Conservation (phyloP, 2,329 filamentous ascomycete genomes). For the Mycosphaerelloides madeirae region DNA sequence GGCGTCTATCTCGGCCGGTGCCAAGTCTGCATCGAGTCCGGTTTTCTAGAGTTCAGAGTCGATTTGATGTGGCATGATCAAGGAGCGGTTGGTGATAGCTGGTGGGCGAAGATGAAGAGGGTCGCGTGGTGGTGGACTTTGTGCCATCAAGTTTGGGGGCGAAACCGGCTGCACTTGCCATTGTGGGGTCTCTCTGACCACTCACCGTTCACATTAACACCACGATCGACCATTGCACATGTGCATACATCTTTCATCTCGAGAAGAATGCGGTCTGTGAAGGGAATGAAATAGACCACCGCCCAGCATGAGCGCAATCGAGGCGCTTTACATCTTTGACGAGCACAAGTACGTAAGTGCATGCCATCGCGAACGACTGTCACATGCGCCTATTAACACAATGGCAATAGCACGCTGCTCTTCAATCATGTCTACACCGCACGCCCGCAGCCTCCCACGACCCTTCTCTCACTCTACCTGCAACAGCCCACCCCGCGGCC, state of each 20-base stretch:
- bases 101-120: background rate
- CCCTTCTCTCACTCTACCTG: constrained; percentile 81
- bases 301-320: constrained; percentile 63
- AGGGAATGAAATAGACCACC: constrained; percentile 16
- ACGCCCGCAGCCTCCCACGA: constrained; percentile 69
- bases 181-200: too few species aligned
- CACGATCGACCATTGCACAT: background rate
- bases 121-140: background rate
- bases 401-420: constrained; percentile 62
- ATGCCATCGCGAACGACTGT: constrained; percentile 1
- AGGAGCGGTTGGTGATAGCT: background rate
- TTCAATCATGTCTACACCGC: constrained; percentile 85
- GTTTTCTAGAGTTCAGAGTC: background rate
- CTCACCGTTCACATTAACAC: background rate
- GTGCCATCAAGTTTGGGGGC: too few species aligned
- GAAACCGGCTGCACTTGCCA: too few species aligned
- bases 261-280: constrained; percentile 2
- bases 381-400: constrained; percentile 13
- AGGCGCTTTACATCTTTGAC: constrained; percentile 95
- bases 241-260: background rate
- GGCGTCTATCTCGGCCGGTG: too few species aligned
- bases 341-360: constrained; percentile 71
- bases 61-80: background rate
- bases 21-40: background rate
- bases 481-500: constrained; percentile 75